Conservation (phyloP, 306 rosid genomes). For the Prunus campanulata region DNA sequence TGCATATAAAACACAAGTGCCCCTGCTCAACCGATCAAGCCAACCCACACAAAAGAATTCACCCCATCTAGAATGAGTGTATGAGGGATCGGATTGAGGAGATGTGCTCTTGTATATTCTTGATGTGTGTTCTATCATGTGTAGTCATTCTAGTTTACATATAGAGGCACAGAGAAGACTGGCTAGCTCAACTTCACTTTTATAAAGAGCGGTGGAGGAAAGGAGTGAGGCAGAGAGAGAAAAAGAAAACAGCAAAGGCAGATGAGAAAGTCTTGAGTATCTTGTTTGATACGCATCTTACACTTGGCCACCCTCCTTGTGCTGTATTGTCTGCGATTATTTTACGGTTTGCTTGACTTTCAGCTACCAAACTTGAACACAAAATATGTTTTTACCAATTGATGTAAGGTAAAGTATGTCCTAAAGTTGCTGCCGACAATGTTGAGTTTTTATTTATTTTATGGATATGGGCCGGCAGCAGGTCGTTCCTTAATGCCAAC, state of each 20-base stretch:
- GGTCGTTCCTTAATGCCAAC: neutral
- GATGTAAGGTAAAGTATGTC: neutral
- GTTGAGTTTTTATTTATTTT: neutral
- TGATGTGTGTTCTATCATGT: too few relatives aligned
- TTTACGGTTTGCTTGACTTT: neutral
- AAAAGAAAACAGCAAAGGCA: neutral
- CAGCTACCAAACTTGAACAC: neutral
- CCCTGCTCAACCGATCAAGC: too few relatives aligned
- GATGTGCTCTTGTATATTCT: too few relatives aligned
- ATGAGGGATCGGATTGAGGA: too few relatives aligned
- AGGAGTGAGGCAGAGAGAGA: neutral
- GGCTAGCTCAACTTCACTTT: too few relatives aligned
- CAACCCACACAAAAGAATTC: too few relatives aligned
- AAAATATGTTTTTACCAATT: neutral
- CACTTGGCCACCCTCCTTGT: neutral
- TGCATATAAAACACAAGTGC: too few relatives aligned
- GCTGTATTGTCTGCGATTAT: neutral
- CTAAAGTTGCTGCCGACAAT: neutral
- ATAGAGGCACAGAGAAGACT: too few relatives aligned
- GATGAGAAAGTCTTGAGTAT: slow-evolving; percentile 4
- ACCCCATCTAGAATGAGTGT: too few relatives aligned
- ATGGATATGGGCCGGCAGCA: neutral
- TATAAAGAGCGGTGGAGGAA: neutral
- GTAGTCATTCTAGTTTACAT: too few relatives aligned
- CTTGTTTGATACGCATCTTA: neutral